Percentiles rank a stretch among this genome's conserved stretches.
Evolutionary conservation across 2,329 filamentous ascomycete genomes (phyloP).

Genomic region (Ophiocordyceps camponoti-leonardi): DNA sequence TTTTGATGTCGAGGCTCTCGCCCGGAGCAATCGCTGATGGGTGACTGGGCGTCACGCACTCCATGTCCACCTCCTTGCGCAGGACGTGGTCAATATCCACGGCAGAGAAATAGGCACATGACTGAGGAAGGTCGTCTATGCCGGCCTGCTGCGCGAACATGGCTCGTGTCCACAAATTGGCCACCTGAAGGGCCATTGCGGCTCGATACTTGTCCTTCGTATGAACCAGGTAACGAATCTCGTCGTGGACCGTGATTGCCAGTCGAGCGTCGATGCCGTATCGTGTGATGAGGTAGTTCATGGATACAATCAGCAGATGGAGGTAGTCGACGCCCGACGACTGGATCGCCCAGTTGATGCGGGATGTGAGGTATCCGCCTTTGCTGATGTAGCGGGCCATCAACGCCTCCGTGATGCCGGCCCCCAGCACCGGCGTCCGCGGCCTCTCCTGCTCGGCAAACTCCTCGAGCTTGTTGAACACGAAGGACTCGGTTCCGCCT

Average conservation of each 20-base stretch:
- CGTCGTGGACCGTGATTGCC: constrained; percentile 90
- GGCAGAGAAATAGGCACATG: constrained; percentile 88
- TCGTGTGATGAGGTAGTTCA: constrained; percentile 81
- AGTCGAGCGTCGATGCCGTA: constrained; percentile 77
- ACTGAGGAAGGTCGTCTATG: constrained; percentile 85
- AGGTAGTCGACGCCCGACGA: constrained; percentile 95
- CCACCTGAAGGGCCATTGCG: constrained; percentile 83
- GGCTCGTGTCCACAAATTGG: constrained; percentile 90
- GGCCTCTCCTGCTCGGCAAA: constrained; percentile 91
- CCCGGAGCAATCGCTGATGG: constrained; percentile 61
- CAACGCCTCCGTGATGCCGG: constrained; percentile 88
- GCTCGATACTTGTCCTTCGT: constrained; percentile 73
- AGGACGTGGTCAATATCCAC: constrained; percentile 90
- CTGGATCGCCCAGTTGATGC: constrained; percentile 99
- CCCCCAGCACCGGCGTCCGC: constrained; percentile 79
- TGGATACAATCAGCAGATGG: constrained; percentile 78
- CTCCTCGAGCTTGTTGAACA: constrained; percentile 96
- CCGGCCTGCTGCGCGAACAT: constrained; percentile 97
- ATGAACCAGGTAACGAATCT: constrained; percentile 85
- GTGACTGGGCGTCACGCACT: constrained; percentile 85
- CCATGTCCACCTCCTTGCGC: constrained; percentile 97
- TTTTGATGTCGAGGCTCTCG: constrained; percentile 67
- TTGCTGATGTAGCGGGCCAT: constrained; percentile 78
- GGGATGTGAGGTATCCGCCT: constrained; percentile 82
- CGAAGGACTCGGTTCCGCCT: constrained; percentile 89